phyloP scores from a whole-genome alignment of 257 asterid species.

The Knoxia roxburghii region DNA sequence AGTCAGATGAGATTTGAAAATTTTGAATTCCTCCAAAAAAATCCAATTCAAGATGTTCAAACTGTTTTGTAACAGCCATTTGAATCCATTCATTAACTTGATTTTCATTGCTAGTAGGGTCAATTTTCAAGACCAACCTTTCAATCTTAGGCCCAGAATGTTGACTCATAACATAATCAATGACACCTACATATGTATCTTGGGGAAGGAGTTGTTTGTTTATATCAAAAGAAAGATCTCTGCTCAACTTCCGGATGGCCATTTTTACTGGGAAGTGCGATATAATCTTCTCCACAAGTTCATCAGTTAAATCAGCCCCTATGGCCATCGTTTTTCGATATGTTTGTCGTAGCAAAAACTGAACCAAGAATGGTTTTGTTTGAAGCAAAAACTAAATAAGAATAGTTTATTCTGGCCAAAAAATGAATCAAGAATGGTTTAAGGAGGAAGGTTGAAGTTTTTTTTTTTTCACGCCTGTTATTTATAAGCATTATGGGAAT shows the following conservation, averaged over 20 bases:
- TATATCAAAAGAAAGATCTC: not conserved
- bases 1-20: not conserved
- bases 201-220: no score
- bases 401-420: no score
- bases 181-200: not conserved
- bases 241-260: not conserved
- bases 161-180: not conserved
- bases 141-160: not conserved
- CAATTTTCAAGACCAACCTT: not conserved
- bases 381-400: no score
- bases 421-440: no score
- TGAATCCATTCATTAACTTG: conserved; percentile 20
- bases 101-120: not conserved
- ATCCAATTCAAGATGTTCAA: conserved; percentile 23
- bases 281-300: not conserved
- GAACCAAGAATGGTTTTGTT: no score
- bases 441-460: no score
- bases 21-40: not conserved
- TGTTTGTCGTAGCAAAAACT: not conserved
- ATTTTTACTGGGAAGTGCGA: not conserved
- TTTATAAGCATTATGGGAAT: no score
- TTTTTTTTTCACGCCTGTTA: no score
- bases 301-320: not conserved
- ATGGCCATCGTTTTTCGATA: not conserved
- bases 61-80: not conserved